Evolutionary conservation across 2,329 filamentous ascomycete species (phyloP).

Genomic region (Tothia fuscella): DNA sequence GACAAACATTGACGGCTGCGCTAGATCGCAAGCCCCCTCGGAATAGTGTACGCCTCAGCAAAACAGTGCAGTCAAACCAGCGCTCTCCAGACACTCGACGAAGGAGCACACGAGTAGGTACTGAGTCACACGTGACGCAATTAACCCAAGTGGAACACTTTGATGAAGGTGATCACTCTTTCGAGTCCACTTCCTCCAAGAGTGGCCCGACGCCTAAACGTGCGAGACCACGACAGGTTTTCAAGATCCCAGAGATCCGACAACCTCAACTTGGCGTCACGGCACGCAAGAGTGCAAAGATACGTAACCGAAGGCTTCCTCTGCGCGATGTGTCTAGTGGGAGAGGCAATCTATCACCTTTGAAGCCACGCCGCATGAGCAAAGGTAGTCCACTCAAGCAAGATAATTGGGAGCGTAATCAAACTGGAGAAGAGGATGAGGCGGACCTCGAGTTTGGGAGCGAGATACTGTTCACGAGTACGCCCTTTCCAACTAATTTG

Average conservation of each 20-base stretch:
- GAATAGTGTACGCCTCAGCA: neutral
- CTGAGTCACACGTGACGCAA: neutral
- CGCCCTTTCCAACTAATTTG: constrained; percentile 25
- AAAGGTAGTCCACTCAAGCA: neutral
- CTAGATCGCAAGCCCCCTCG: neutral
- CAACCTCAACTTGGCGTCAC: constrained; percentile 19
- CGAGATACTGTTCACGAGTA: constrained; percentile 27
- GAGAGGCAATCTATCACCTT: constrained; percentile 15
- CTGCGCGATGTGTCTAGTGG: constrained; percentile 20
- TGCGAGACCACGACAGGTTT: constrained; percentile 22
- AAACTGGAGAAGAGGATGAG: constrained; percentile 12
- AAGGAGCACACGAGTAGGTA: constrained; percentile 3
- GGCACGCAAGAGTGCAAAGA: constrained; percentile 12
- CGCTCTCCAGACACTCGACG: constrained; percentile 1
- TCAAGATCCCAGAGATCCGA: constrained; percentile 20
- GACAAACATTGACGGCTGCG: neutral
- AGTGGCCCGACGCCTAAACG: constrained; percentile 31
- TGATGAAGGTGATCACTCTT: neutral
- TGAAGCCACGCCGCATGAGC: constrained; percentile 20
- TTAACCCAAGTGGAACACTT: neutral
- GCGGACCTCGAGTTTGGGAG: constrained; percentile 24
- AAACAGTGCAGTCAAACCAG: neutral
- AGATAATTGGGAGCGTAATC: neutral
- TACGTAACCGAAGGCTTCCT: constrained; percentile 19
- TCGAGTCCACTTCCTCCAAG: constrained; percentile 21